Conservation (phyloP, 2,329 filamentous ascomycete species). For the Aspergillus brasiliensis region DNA sequence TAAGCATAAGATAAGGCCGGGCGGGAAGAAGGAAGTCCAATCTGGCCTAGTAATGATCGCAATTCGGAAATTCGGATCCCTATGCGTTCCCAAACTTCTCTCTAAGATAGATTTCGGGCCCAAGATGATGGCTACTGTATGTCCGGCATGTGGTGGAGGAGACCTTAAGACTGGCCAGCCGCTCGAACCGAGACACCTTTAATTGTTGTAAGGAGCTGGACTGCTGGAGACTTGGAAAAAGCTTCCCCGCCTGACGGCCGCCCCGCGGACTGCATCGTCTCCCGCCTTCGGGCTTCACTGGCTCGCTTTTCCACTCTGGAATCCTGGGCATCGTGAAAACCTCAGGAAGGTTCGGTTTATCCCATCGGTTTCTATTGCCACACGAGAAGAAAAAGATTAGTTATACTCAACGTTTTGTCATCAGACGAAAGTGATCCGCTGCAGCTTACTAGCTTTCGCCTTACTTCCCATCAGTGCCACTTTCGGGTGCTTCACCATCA, state of each 20-base stretch:
- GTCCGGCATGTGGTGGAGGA: neutral
- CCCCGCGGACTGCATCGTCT: conserved; percentile 1
- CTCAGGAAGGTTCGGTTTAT: neutral
- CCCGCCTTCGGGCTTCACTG: neutral
- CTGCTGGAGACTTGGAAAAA: neutral
- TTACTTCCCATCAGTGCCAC: neutral
- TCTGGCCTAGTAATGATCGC: neutral
- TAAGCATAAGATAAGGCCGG: neutral
- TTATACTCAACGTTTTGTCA: too few species aligned
- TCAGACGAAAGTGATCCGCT: too few species aligned
- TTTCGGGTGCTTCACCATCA: neutral
- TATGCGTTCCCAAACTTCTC: too few species aligned
- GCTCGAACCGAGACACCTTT: neutral
- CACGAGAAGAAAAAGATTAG: too few species aligned
- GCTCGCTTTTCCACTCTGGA: neutral
- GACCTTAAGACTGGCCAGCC: neutral
- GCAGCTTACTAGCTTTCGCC: too few species aligned
- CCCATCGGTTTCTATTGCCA: neutral
- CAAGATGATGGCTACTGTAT: neutral
- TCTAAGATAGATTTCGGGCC: too few species aligned
- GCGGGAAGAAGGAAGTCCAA: neutral
- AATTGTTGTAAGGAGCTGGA: neutral
- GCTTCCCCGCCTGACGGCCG: conserved; percentile 7
- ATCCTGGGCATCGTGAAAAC: neutral
- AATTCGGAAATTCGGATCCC: too few species aligned